Evolutionary conservation across 306 rosid genomes (phyloP), one percentile per base, ranked within the genome.

Genomic region (Luffa acutangula): DNA sequence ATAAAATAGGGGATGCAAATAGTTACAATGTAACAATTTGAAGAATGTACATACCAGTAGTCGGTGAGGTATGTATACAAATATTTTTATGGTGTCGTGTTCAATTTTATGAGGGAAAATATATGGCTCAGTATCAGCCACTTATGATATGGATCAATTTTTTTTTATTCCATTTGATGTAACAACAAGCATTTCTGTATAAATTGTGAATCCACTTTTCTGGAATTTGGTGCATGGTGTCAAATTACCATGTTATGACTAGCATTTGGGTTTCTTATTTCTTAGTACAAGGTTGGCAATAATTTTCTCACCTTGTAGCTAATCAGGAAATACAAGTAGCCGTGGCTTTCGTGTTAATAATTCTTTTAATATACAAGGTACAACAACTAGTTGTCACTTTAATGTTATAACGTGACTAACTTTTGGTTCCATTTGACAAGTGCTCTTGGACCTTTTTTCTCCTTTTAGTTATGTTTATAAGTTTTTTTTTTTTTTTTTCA

Each of bases 1-100:
- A 87, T 96, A 14, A 98, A 96, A 85, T 96, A n/a, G 89, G 91
- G 85, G 66, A 70, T 58, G 82, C 75, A 63, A 81, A 77, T 72
- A 79, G 62, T 49, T 42, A 21, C 75, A n/a, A n/a, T n/a, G n/a
- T n/a, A 70, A 51, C 82, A 25, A 69, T 73, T 69, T 78, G 84
- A 54, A 48, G 75, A 49, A 63, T 53, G 31, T 66, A 79, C 84
- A 72, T 62, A 54, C 60, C 41, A 69, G 71, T 70, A 78, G 71
- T 70, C 82, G 93, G 89, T 83, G 81, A 71, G 82, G 64, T 53
- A 37, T 39, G 45, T 77, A 41, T n/a, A 14, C 11, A 69, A 7
- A 73, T 45, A 46, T n/a, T n/a, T 49, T 73, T 46, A 12, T 67
- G 49, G 52, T 42, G 77, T 7, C 7, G 21, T 72, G 21, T 72